A percentile compares a stretch with the other conserved stretches of the same genome.
Conservation (phyloP, 202 grass and related monocot species). For the Carex arenaria region DNA sequence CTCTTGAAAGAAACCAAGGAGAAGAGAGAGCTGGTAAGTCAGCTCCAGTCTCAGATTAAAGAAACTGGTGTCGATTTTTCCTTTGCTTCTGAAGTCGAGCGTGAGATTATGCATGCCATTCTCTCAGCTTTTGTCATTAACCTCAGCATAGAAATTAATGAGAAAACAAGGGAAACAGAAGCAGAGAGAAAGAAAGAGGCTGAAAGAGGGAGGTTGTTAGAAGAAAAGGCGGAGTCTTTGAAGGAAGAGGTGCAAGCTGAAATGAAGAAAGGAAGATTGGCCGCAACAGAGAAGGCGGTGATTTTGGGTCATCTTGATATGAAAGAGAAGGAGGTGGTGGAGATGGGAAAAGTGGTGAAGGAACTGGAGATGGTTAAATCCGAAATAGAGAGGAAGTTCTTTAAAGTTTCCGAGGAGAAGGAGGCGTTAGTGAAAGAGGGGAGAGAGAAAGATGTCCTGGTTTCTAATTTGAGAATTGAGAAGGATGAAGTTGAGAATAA, state of each 20-base stretch:
- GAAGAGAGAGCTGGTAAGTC: slow-evolving; percentile 54
- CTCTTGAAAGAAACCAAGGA: slow-evolving; percentile 70
- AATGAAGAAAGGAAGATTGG: slow-evolving; percentile 26
- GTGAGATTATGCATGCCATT: slow-evolving; percentile 30
- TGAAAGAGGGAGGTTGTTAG: slow-evolving; percentile 19
- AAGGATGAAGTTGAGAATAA: background rate
- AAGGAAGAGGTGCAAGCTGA: slow-evolving; percentile 35
- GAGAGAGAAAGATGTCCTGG: slow-evolving; percentile 15
- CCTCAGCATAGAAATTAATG: background rate
- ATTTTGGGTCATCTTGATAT: slow-evolving; percentile 25
- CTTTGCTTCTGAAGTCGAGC: slow-evolving; percentile 35
- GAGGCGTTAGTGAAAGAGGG: background rate
- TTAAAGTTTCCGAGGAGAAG: slow-evolving; percentile 1
- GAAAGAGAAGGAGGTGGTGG: slow-evolving; percentile 44
- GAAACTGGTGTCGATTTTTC: slow-evolving; percentile 40
- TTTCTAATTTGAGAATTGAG: slow-evolving; percentile 27
- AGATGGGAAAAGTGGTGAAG: slow-evolving; percentile 30
- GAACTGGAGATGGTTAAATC: slow-evolving; percentile 34
- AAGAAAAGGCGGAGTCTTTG: slow-evolving; percentile 18
- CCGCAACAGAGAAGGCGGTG: slow-evolving; percentile 18
- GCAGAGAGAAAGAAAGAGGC: slow-evolving; percentile 17
- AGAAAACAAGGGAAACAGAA: slow-evolving; percentile 20
- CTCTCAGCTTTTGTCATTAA: slow-evolving; percentile 24
- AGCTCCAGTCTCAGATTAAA: slow-evolving; percentile 47
- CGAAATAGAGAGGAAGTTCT: slow-evolving; percentile 32